Evolutionary conservation across 1,139 yeast genomes (phyloP).

Genomic region (Chernovozyma aurita): DNA sequence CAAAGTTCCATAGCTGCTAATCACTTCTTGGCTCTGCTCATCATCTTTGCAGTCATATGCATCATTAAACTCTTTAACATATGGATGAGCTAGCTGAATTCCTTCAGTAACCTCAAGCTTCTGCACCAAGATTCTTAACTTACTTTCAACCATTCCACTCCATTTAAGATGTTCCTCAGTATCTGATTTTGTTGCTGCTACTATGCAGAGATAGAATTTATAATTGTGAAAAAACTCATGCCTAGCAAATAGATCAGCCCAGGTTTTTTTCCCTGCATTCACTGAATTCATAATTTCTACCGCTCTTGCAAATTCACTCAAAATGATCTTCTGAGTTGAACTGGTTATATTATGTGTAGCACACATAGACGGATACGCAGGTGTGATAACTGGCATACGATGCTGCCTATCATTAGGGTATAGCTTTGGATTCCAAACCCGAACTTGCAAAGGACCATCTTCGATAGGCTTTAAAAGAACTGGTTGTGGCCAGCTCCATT

Average conservation of each 20-base stretch:
- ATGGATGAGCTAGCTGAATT: conserved; percentile 84
- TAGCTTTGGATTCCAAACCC: conserved; percentile 94
- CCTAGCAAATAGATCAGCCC: conserved; percentile 73
- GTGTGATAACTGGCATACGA: conserved; percentile 98
- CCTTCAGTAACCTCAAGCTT: conserved; percentile 77
- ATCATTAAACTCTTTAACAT: conserved; percentile 68
- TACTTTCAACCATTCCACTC: conserved; percentile 92
- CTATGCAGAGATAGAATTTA: conserved; percentile 79
- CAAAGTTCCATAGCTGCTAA: conserved; percentile 51
- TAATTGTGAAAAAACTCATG: conserved; percentile 80
- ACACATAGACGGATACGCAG: conserved; percentile 99
- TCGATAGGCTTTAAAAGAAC: conserved; percentile 87
- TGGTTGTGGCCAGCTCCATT: conserved; percentile 99
- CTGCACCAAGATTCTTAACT: conserved; percentile 71
- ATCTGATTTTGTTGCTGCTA: conserved; percentile 68
- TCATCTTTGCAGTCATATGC: conserved; percentile 48
- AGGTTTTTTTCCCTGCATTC: conserved; percentile 52
- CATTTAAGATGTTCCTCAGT: conserved; percentile 82
- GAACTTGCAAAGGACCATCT: conserved; percentile 93
- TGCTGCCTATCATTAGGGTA: conserved; percentile 87
- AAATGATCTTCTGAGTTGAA: conserved; percentile 78
- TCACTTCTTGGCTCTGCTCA: conserved; percentile 49
- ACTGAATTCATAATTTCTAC: conserved; percentile 68
- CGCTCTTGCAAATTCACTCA: conserved; percentile 75
- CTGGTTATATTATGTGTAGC: conserved; percentile 93